Base-by-base conservation (phyloP, 257 asterid species). In the Euphrasia confusa region DNA sequence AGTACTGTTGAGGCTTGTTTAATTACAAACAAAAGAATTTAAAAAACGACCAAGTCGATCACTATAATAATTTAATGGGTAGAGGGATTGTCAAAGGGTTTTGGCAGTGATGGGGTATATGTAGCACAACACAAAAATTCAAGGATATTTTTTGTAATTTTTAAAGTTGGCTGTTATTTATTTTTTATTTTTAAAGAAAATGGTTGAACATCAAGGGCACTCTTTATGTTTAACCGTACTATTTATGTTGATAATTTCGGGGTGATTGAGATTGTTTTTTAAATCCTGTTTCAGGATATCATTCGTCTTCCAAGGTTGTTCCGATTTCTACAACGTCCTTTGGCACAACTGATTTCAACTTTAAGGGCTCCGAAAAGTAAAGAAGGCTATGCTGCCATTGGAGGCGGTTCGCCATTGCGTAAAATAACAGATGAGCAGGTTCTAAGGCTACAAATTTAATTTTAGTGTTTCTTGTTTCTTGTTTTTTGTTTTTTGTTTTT, bases 331-430 rank as follows among this genome's bases (percentile, higher is more conserved):
- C 97, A 92, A 67, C 86, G 90, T 55, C 97, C 99, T 39, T 72
- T 92, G 71, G 99, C 99, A 30, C 95, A 89, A 50, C 79, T 92
- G 12, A 92, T 92, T 53, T 92, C 97, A 5, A 71, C 58, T 6
- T 74, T 89, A 70, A 74, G 97, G 54, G 97, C 99, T 74, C 99
- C 97, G 32, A 92, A 92, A 72, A 92, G 96, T 77, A 92, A 89
- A 79, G 97, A 89, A 78, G 97, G 91, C 3, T 92, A 89, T 78
- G 96, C 97, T 79, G 80, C 99, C 72, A 92, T 89, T 75, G 97
- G 99, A 72, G 99, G 99, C 47, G 97, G 99, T 71, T 92, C 99
- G 18, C 97, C 99, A 57, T 66, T 92, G 67, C 96, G 96, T 62
- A 87, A 81, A 74, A 89, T 89, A 64, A 92, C 99, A 5, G 78